Conservation (phyloP, 2,329 filamentous ascomycete genomes). For the Cadophora gregata region DNA sequence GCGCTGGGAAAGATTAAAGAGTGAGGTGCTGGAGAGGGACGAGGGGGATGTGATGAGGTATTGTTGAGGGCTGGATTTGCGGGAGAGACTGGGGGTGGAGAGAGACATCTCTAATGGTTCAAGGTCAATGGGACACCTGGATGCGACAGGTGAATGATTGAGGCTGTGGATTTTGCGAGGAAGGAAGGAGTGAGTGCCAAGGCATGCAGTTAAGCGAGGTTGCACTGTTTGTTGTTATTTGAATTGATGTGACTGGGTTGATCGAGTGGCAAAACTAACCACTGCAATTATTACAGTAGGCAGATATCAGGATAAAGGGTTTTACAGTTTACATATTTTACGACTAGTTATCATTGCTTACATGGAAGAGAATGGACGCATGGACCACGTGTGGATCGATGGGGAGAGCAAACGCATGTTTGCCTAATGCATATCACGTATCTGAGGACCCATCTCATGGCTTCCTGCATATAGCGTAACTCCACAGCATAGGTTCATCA, state of each 20-base stretch:
- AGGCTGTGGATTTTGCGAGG: background rate
- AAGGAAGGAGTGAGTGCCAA: background rate
- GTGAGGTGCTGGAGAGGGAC: conserved; percentile 28
- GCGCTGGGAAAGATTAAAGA: conserved; percentile 32
- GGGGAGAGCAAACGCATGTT: conserved; percentile 8
- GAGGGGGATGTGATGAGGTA: conserved; percentile 22
- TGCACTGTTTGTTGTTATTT: background rate
- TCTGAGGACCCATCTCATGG: background rate
- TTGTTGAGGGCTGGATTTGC: background rate
- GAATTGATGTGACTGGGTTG: background rate
- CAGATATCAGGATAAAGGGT: too few species aligned
- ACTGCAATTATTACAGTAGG: too few species aligned
- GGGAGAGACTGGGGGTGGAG: background rate
- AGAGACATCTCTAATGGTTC: background rate
- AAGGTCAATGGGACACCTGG: too few species aligned
- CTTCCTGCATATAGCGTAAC: conserved; percentile 17
- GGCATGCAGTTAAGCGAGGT: background rate
- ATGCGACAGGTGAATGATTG: background rate
- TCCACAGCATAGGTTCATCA: background rate
- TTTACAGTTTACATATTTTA: background rate
- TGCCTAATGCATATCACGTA: conserved; percentile 6
- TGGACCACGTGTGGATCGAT: background rate
- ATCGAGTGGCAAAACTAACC: background rate
- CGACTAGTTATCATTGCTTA: background rate
- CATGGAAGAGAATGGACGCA: background rate